Base-by-base conservation (phyloP, 345 rosid genomes). In the Murraya koenigii region DNA sequence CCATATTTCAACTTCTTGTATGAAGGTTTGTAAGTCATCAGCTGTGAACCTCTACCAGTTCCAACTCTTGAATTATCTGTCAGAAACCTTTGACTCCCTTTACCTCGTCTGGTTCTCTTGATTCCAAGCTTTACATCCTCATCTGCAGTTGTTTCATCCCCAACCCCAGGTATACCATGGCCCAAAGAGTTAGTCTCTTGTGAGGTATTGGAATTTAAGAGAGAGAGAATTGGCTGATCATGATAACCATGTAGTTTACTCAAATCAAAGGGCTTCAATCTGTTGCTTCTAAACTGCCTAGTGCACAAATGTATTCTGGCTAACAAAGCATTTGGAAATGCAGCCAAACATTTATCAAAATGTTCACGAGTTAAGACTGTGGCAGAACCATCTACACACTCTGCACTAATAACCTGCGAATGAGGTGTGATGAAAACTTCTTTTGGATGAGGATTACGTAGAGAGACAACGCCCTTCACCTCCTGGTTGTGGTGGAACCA, bases 381-480 rank as follows among this genome's bases (percentile, higher is more conserved):
- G 33, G 99, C 97, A 75, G 90, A 95, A 80, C 95, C 98, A 82
- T 93, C 98, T 69, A 95, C 92, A 78, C 98, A 95, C 82, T 95
- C 98, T 47, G 97, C 98, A 84, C 98, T 93, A 72, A 93, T 94
- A 79, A 95, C 99, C 84, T 95, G 99, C 28, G 95, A 89, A 80
- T 91, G 89, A 72, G 91, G 90, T 19, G 99, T 95, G 81, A 95
- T 91, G 86, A 92, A 95, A 84, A 95, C 94, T 86, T 95, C 99
- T 85, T 92, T 93, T 11, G 96, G 94, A 73, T 95, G 92, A 65
- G 93, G 85, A 79, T 90, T 91, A 82, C 89, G 87, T 49, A 93
- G 78, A 82, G 92, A 88, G 80, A 86, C 79, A 28, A 84, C 84
- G 64, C 98, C 94, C 85, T 90, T 95, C 58, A 96, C 97, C 89